Evolutionary conservation across 169 alveolate species (phyloP), one percentile per base, ranked within the genome.

Genomic region (Plasmodium ovale): DNA sequence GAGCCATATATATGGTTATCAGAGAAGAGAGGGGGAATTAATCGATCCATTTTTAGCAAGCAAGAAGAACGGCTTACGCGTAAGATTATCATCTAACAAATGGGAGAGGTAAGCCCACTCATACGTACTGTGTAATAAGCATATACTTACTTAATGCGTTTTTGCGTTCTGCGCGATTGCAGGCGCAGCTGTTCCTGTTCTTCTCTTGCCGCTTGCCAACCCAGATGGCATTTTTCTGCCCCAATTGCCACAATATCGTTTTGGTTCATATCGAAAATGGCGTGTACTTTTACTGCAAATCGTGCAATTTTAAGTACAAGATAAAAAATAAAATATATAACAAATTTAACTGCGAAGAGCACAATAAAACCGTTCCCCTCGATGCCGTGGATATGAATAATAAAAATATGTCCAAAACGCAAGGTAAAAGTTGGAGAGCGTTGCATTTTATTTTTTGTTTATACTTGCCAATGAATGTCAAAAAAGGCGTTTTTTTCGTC

Each of bases 151-250:
- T n/a, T n/a, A n/a, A n/a, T n/a, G n/a, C n/a, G n/a, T 47, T 47
- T 44, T 3, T 42, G 7, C 7, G 14, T 10, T 44, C 16, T 47
- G 19, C 23, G 12, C 16, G 23, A 0, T 44, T 60, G 53, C 21
- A 60, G 12, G 19, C 27, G 31, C 1, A 1, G 37, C 5, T 56
- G 12, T 9, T 19, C 19, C 37, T 33, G 19, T n/a, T n/a, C n/a
- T n/a, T n/a, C n/a, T n/a, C n/a, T n/a, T n/a, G n/a, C n/a, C n/a
- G n/a, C 21, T 69, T 35, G 1, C 23, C 37, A 16, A 79, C 0
- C 25, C n/a, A 39, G 3, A 92, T 92, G 95, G 93, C 91, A 12
- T 88, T 89, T 65, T 92, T 92, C 68, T 92, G 95, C 23, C 84
- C 87, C 12, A 92, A 92, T 47, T 92, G 95, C 29, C 93, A 92